A percentile compares a stretch with the other conserved stretches of the same genome.
Evolutionary conservation across 2,329 filamentous ascomycete species (phyloP).

Genomic region (Daldinia eschscholtzii): DNA sequence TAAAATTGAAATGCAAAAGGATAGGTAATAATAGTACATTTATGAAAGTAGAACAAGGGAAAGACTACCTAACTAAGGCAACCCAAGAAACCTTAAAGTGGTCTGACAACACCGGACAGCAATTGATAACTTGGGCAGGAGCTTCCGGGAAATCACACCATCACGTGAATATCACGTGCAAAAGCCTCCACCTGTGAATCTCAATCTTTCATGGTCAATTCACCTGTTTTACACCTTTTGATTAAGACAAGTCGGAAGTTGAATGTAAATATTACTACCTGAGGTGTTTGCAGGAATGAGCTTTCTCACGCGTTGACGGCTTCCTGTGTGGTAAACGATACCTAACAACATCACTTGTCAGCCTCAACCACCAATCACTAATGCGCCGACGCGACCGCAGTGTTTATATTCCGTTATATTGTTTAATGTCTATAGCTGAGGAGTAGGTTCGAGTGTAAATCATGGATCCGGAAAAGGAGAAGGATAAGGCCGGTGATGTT

Average conservation of each 20-base stretch:
- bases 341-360: background rate
- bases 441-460: background rate
- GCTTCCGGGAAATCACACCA: slow-evolving; percentile 29
- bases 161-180: slow-evolving; percentile 45
- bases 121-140: slow-evolving; percentile 13
- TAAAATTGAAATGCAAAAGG: background rate
- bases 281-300: background rate
- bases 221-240: slow-evolving; percentile 20
- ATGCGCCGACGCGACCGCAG: background rate
- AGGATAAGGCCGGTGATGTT: background rate
- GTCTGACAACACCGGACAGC: slow-evolving; percentile 6
- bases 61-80: background rate
- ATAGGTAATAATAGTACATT: background rate
- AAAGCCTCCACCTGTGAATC: slow-evolving; percentile 45
- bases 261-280: slow-evolving; percentile 13
- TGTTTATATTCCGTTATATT: background rate
- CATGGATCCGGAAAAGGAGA: slow-evolving; percentile 21
- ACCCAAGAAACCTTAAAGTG: slow-evolving; percentile 5
- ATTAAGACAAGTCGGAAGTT: slow-evolving; percentile 1
- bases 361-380: background rate
- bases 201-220: slow-evolving; percentile 35
- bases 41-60: background rate
- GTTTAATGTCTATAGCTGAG: background rate
- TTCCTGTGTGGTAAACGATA: background rate
- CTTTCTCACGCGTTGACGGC: background rate